Conservation (phyloP, 2,329 filamentous ascomycete genomes). For the Polytolypa hystricis region DNA sequence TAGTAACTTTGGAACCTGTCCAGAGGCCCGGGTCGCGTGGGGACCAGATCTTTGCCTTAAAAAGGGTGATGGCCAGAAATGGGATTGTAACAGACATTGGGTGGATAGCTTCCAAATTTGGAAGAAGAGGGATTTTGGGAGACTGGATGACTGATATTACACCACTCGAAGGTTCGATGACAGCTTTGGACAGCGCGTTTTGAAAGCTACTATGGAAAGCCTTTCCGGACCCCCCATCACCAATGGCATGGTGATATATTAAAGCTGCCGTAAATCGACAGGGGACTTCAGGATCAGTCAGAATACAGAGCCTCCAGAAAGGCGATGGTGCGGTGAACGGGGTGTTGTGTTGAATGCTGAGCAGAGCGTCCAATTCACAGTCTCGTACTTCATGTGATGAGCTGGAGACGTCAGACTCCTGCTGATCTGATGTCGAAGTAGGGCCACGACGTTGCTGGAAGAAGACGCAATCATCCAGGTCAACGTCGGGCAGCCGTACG, state of each 20-base stretch:
- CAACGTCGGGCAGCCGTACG: slow-evolving; percentile 32
- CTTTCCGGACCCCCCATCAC: slow-evolving; percentile 36
- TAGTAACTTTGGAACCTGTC: slow-evolving; percentile 22
- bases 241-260: slow-evolving; percentile 39
- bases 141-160: slow-evolving; percentile 14
- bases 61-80: slow-evolving; percentile 24
- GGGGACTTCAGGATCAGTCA: slow-evolving; percentile 16
- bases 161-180: slow-evolving; percentile 7
- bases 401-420: slow-evolving; percentile 1
- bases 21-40: slow-evolving; percentile 21
- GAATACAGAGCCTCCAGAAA: slow-evolving; percentile 36
- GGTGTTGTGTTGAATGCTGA: slow-evolving; percentile 32
- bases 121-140: slow-evolving; percentile 24
- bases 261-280: slow-evolving; percentile 33
- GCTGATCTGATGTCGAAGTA: no score
- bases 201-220: slow-evolving; percentile 36
- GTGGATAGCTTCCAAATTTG: slow-evolving; percentile 32
- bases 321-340: slow-evolving; percentile 27
- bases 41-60: slow-evolving; percentile 23
- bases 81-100: slow-evolving; percentile 27
- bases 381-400: slow-evolving; percentile 20
- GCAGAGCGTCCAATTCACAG: slow-evolving; percentile 30
- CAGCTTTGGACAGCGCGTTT: slow-evolving; percentile 19
- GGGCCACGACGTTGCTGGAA: slow-evolving; percentile 24
- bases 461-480: slow-evolving; percentile 28